Base-by-base conservation (phyloP, 2,329 filamentous ascomycete genomes). In the Colletotrichum karsti region DNA sequence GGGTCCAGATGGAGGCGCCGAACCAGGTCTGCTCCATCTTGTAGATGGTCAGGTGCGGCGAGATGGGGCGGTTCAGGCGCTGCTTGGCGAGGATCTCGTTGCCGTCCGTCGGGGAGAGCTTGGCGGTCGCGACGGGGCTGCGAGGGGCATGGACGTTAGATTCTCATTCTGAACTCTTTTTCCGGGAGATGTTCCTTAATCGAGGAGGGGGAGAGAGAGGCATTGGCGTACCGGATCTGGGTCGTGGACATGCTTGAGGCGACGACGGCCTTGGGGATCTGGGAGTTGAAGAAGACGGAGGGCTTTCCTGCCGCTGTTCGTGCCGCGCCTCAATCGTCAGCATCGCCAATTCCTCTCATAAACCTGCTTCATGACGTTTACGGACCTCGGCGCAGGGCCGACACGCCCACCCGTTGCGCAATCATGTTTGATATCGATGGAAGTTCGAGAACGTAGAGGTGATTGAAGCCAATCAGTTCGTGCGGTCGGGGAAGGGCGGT, bases 41-140 rank as follows among this genome's bases (percentile, higher is more conserved):
- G 90, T 98, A 98, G 88, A 97, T 95, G 76, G 83, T 79, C 71
- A 98, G 89, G 79, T 98, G 94, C 62, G 95, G 95, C 50, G 93
- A 88, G 74, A 97, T 87, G 77, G 95, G 95, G 58, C 95, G 95
- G 76, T 87, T 82, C 63, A 91, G 87, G 75, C 95, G 95, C 85
- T 98, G 95, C 77, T 89, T 84, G 75, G 88, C 91, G 77, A 98
- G 93, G 81, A 97, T 89, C 73, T 87, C 78, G 72, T 87, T 75
- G 71, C 81, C 88, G 69, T 91, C 84, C 59, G 80, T 73, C 59
- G 82, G 79, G 69, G 87, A 83, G 74, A 92, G 74, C 77, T 87
- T 86, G 74, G 88, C 80, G 63, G 90, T 90, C 42, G 88, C 82
- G 74, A 87, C 83, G 74, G 78, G 75, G 73, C 86, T 87, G 82